Base-by-base conservation (phyloP, 2,329 filamentous ascomycete genomes). In the Aspergillus bombycis region DNA sequence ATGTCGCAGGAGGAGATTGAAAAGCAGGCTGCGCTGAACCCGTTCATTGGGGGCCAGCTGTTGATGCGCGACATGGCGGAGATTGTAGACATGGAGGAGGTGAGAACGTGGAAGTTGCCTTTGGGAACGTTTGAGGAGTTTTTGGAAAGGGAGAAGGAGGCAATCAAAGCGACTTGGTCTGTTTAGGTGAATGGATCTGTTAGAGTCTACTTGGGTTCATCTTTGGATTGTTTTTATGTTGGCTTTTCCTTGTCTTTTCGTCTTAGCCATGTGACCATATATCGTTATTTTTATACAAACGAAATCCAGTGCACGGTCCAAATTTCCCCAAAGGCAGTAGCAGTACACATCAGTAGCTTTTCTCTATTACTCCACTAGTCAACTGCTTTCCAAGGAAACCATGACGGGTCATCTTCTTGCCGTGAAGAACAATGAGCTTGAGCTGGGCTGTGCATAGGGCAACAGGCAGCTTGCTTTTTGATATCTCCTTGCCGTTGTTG, bases 41-140 rank as follows among this genome's bases (percentile, higher is more conserved):
- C 78, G 0, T 77, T 83, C 23, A 64, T 83, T 19, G 63, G 62
- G 19, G 79, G 70, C 1, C 82, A 85, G 63, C 52, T 76, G 19
- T 55, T 72, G 16, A 71, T 78, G 68, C 73, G 78, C 8, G 73
- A 76, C 80, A 71, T 74, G 65, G 66, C 67, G 0, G 65, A 75
- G 2, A 74, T 78, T 62, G 72, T 79, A 4, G 75, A 83, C 60
- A 71, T 72, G 62, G 66, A 71, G 8, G 54, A 65, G 2, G 60
- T 72, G 4, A 75, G 71, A 64, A 66, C 66, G 11, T 83, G 76
- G 77, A 78, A 76, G 0, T 71, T 85, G 38, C 72, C 76, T 2
- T 54, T 83, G 59, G 78, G 76, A n/a, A 80, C 74, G 0, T 82
- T 86, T 62, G 70, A 76, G n/a, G 67, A 74, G 23, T 86, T 81